Evolutionary conservation across 1,284 basidiomycete species (phyloP), one percentile per base, ranked within the genome.

Genomic region (Irpex sp.): DNA sequence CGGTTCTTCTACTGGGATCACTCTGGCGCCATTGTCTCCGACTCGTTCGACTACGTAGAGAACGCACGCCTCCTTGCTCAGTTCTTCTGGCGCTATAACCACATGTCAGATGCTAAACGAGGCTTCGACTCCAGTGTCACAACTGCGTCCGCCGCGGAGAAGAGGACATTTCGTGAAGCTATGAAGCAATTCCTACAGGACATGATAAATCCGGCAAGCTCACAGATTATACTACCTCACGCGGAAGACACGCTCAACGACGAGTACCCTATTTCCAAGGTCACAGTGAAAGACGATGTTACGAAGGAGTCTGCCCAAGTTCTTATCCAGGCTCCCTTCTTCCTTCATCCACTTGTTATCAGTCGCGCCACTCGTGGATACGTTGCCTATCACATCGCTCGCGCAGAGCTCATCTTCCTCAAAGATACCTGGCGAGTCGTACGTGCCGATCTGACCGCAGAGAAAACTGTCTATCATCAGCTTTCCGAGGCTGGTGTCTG

Each of bases 1-100:
- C 65, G 68, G 4, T 37, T 68, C 33, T 15, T 68, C 3, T 66
- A 60, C 35, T 67, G 65, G 65, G 68, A 69, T 57, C 61, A 61
- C n/a, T 62, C 65, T 15, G 67, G 66, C 1, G 60, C 62, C 21
- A 63, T 67, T 31, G 61, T 65, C 33, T 57, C 63, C 2, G 51
- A 60, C 31, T 47, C 33, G 8, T 66, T 69, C 63, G 31, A 67
- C 57, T 65, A 64, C 55, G 53, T 50, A 19, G 19, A 60, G 11
- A 11, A 64, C 6, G 63, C 65, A 2, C 26, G 46, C 1, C 5
- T 60, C 5, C 61, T 69, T 9, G 47, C 47, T 26, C 57, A 64
- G 19, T 64, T 68, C 59, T 50, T 69, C 11, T 65, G 61, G 61
- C 62, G 66, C 3, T 67, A 65, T 3, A 65, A 61, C 5, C 59